These are phyloP conservation scores for Halenospora varia DNA, from an alignment of 495 filamentous ascomycete species.

Conservation along the genomic window DNA sequence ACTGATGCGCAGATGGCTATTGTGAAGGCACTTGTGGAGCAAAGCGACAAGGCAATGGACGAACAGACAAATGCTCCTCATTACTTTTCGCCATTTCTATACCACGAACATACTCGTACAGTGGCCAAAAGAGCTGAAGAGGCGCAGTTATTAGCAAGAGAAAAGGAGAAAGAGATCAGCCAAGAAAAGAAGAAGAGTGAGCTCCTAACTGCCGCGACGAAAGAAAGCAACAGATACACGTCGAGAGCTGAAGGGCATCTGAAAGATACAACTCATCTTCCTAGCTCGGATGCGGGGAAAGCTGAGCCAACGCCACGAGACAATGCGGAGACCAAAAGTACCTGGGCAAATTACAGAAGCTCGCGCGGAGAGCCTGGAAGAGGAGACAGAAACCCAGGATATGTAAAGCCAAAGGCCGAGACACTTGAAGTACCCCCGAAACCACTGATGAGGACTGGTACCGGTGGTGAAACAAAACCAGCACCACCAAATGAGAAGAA, in stretches of 20 bases:
- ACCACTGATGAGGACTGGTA: background rate
- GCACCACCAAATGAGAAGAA: background rate
- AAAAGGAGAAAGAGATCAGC: background rate
- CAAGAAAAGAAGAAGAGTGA: background rate
- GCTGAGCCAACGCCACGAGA: too few species aligned
- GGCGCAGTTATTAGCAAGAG: background rate
- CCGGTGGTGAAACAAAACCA: background rate
- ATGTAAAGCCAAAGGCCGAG: too few species aligned
- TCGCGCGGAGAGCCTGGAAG: too few species aligned
- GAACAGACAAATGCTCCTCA: conserved; percentile 12
- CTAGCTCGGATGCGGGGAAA: too few species aligned
- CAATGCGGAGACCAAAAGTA: too few species aligned
- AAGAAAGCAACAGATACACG: too few species aligned
- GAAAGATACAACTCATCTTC: too few species aligned
- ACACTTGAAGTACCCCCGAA: too few species aligned
- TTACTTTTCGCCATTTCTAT: conserved; percentile 24
- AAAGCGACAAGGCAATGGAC: conserved; percentile 17
- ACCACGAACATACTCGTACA: conserved; percentile 16
- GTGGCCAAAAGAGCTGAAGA: background rate
- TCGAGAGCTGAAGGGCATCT: too few species aligned
- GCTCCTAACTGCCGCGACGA: too few species aligned
- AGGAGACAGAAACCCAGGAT: too few species aligned
- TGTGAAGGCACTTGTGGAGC: conserved; percentile 20
- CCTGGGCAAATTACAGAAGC: too few species aligned
- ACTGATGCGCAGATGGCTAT: conserved; percentile 20